phyloP scores from a whole-genome alignment of 2,329 filamentous ascomycete genomes.

The Cadophora malorum region DNA sequence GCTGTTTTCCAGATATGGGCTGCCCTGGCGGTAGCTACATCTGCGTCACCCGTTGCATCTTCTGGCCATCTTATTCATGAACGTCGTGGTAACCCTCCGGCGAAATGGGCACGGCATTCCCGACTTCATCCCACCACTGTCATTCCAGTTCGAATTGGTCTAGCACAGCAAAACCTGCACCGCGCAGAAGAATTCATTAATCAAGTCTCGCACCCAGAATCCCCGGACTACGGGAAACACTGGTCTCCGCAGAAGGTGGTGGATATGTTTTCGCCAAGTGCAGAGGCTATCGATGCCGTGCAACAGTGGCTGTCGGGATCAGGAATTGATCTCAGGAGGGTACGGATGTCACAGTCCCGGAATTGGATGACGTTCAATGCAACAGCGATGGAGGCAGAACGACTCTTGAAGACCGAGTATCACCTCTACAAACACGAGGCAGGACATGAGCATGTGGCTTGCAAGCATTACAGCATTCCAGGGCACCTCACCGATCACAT shows the following conservation, averaged over 20 bases:
- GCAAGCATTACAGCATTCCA: slow-evolving; percentile 43
- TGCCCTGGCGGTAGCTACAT: slow-evolving; percentile 41
- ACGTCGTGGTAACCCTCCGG: slow-evolving; percentile 33
- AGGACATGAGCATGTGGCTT: slow-evolving; percentile 48
- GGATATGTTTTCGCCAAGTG: slow-evolving; percentile 51
- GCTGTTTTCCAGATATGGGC: slow-evolving; percentile 36
- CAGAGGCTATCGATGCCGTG: slow-evolving; percentile 56
- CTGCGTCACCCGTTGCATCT: slow-evolving; percentile 35
- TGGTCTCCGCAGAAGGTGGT: slow-evolving; percentile 53
- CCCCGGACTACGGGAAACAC: slow-evolving; percentile 54
- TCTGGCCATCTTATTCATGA: slow-evolving; percentile 41
- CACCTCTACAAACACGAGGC: slow-evolving; percentile 60
- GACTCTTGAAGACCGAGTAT: slow-evolving; percentile 59
- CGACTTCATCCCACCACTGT: slow-evolving; percentile 34
- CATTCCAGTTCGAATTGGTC: slow-evolving; percentile 48
- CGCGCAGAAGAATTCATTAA: slow-evolving; percentile 52
- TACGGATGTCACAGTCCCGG: slow-evolving; percentile 51
- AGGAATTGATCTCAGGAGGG: slow-evolving; percentile 56
- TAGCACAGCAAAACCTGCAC: slow-evolving; percentile 55
- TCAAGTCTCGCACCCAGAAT: slow-evolving; percentile 53
- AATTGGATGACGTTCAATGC: slow-evolving; percentile 46
- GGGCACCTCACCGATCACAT: slow-evolving; percentile 42
- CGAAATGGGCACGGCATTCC: slow-evolving; percentile 35
- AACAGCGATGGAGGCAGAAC: slow-evolving; percentile 51
- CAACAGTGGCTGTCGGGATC: slow-evolving; percentile 59